Base-by-base conservation (phyloP, 257 asterid genomes). In the Ophiorrhiza pumila region DNA sequence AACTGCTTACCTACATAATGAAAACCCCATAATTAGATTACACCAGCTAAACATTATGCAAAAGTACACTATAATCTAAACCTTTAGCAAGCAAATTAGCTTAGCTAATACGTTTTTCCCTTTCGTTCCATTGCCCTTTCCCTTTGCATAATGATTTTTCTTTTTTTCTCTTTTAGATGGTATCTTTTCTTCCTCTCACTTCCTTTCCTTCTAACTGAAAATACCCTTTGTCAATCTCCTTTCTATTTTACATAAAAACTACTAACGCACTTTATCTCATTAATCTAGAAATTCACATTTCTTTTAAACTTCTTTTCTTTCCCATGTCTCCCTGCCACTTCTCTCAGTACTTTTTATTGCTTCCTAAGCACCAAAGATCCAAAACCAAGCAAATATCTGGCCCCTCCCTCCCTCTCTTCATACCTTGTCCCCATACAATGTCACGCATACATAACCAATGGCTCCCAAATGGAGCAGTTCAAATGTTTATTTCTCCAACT, bases 1-100 rank as follows among this genome's bases (percentile, higher is more conserved):
- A 94, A 89, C 80, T 91, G 91, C 79, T 79, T 90, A 69, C 98
- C 98, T 92, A 79, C 73, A 72, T 82, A 78, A 61, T 52, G 52
- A 63, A 47, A 68, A 73, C 43, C 17, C 14, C 29, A 35, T 22
- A 31, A 22, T 29, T 34, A 32, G 69, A 15, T 63, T 17, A 56
- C 32, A 57, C 27, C 37, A 71, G 45, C 63, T 31, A 29, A 41
- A 42, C 57, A 59, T 43, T 8, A 35, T 41, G 15, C 22, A 23
- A 18, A 1, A 31, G 1, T 6, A 47, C 31, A 29, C 17, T 13
- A 8, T 2, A 27, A 23, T 71, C 15, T 42, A 71, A 18, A 13
- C 3, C 53, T 31, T 25, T 13, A 2, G 2, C 10, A 69, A 58
- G 27, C 2, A 53, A 50, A 29, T 60, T 34, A 17, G 25, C 67